Base-by-base conservation (phyloP, 805 yeast genomes). In the Saturnispora serradocipensis region DNA sequence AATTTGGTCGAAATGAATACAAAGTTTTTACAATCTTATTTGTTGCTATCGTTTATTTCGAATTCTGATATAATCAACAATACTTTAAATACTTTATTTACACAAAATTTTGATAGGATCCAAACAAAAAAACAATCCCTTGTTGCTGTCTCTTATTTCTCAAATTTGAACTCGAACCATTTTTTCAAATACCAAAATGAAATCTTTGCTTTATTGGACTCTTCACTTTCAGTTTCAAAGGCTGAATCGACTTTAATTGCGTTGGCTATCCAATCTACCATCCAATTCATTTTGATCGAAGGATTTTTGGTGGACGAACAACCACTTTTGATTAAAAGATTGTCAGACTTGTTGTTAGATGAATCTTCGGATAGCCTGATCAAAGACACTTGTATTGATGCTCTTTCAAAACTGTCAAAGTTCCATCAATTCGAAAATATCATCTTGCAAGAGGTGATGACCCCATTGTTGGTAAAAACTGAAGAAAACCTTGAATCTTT, bases 211-310 rank as follows among this genome's bases (percentile, higher is more conserved):
- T 69, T 84, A 43, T 64, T 88, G 57, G 81, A 89, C n/a, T 82
- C 79, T 60, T 74, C 87, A 5, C 71, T 90, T 46, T 77, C 84
- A 62, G 75, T 84, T 0, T 80, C 95, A 0, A 75, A 73, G 34
- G 68, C 78, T 30, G 96, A 87, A 59, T 82, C 81, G 10, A 78
- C 89, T 1, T 71, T 88, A 52, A 75, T 88, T 59, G 74, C 84
- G 27, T 68, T 84, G 40, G 78, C 93, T 1, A 70, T 86, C 28
- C 78, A 78, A 50, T 86, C 85, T 44, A 72, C 88, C 48, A 73
- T 81, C 0, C 78, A 79, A 48, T 60, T 88, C 43, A 69, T 82
- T 8, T 67, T 72, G 30, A 67, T 86, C 57, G 64, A 67, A 2
- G 68, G 67, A 1, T 82, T 78, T 56, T 66, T 88, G 11, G 9